Percentiles rank a stretch among this genome's conserved stretches.
phyloP scores from a whole-genome alignment of 2,329 filamentous ascomycete genomes.

The Ilyonectria sp. region DNA sequence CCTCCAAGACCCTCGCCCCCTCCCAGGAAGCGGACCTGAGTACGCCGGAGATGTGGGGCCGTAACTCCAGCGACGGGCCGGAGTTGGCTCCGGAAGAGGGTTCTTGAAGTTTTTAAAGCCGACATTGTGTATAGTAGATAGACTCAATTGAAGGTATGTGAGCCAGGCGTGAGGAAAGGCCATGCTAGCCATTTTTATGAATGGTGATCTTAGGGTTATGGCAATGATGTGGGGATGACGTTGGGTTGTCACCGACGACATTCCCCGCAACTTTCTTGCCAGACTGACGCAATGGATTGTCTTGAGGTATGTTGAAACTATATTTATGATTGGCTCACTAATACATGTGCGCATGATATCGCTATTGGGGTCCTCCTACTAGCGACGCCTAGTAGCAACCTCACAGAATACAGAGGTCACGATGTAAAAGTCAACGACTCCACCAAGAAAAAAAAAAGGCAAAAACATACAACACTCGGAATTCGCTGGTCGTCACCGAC shows the following conservation, averaged over 20 bases:
- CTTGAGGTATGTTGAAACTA: background rate
- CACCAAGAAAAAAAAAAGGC: background rate
- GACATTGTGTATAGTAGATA: slow-evolving; percentile 21
- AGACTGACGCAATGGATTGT: background rate
- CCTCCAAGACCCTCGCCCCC: slow-evolving; percentile 50
- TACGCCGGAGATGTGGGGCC: slow-evolving; percentile 41
- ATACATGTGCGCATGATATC: background rate
- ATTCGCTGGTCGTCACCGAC: slow-evolving; percentile 24
- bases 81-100: slow-evolving; percentile 32
- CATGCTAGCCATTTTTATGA: background rate
- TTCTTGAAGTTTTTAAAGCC: slow-evolving; percentile 27
- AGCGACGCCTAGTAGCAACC: no score
- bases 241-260: slow-evolving; percentile 14
- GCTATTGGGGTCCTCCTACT: background rate
- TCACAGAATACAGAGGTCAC: background rate
- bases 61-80: slow-evolving; percentile 38
- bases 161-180: background rate
- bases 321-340: background rate
- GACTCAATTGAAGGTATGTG: slow-evolving; percentile 1
- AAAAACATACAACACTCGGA: slow-evolving; percentile 13
- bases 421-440: background rate
- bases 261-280: background rate
- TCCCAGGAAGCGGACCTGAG: slow-evolving; percentile 35
- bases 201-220: background rate
- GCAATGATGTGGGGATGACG: slow-evolving; percentile 26